Evolutionary conservation across 2,329 filamentous ascomycete species (phyloP), one percentile per base, ranked within the genome.

Genomic region (Fusarium nisikadoi): DNA sequence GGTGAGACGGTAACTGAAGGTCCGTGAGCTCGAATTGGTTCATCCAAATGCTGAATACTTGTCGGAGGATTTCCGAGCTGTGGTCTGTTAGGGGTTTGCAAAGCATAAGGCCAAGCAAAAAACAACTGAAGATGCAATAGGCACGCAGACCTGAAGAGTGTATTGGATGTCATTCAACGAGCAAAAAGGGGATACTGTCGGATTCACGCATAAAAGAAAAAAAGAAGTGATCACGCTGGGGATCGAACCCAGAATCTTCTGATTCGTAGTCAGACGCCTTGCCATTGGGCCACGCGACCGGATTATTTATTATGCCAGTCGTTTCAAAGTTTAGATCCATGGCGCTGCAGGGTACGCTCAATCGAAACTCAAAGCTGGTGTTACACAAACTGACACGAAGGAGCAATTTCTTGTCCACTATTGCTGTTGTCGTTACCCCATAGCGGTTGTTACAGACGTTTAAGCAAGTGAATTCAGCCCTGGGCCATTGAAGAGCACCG

Each of bases 221-320:
- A 20, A 45, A 14, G 3, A 3, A 8, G 13, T 16, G 23, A 70
- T 70, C 66, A 70, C 56, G 67, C 60, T 70, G 66, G 66, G 67
- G 67, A 70, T 70, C 66, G 67, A 70, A 70, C 67, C 67, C 66
- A 70, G 66, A 70, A 70, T 70, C 67, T 70, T 70, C 67, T 70
- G 67, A 70, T 70, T 70, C 67, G 67, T 70, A 70, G 67, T 70
- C 67, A 70, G 67, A 70, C 66, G 67, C 67, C 67, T 70, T 70
- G 67, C 66, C 65, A 68, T 68, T 68, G 65, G 65, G 65, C 65
- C 65, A 68, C 65, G 66, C 65, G 65, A 68, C 65, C 65, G 50
- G 50, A 56, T 35, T 19, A 56, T 56, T 35, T 35, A 4, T 36
- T 56, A 49, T 56, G 41, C 41, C 53, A 4, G 10, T 14, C 13